Evolutionary conservation across 768 basidiomycete species (phyloP).

Genomic region (Gyrodon lividus): DNA sequence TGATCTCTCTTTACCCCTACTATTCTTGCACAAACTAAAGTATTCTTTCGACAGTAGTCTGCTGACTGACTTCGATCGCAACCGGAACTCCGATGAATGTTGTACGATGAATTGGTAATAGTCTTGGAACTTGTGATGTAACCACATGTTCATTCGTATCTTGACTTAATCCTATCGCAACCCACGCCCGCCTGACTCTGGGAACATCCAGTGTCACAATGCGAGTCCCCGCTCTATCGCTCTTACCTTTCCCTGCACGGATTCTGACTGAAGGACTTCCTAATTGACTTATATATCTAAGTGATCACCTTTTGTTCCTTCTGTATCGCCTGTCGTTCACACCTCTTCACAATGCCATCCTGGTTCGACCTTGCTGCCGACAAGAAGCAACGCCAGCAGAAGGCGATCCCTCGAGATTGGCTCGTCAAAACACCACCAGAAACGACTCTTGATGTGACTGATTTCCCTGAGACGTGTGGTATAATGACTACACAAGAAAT

Average conservation of each 20-base stretch:
- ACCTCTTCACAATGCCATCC: slow-evolving; percentile 10
- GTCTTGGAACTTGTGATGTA: slow-evolving; percentile 4
- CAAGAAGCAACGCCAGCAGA: slow-evolving; percentile 53
- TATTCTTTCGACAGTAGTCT: slow-evolving; percentile 9
- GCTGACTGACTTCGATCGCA: neutral
- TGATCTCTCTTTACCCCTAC: slow-evolving; percentile 33
- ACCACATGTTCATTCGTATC: neutral
- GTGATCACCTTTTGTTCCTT: neutral
- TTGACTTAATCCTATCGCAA: neutral
- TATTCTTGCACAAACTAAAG: slow-evolving; percentile 16
- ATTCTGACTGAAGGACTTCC: slow-evolving; percentile 1
- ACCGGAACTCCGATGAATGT: neutral
- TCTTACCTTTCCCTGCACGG: slow-evolving; percentile 9
- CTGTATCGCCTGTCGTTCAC: neutral
- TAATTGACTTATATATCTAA: slow-evolving; percentile 9
- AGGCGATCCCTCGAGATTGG: slow-evolving; percentile 67
- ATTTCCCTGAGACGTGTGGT: slow-evolving; percentile 54
- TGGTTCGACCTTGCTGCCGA: slow-evolving; percentile 57
- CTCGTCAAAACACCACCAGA: slow-evolving; percentile 46
- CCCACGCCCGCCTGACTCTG: neutral
- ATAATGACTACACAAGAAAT: slow-evolving; percentile 56
- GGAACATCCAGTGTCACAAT: neutral
- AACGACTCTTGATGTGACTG: slow-evolving; percentile 50
- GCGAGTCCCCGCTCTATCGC: neutral
- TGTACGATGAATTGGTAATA: neutral